A percentile compares a stretch with the other conserved stretches of the same genome.
These are phyloP conservation scores for Fusarium anthophilum DNA, from an alignment of 2,329 filamentous ascomycete genomes.

Conservation along the genomic window DNA sequence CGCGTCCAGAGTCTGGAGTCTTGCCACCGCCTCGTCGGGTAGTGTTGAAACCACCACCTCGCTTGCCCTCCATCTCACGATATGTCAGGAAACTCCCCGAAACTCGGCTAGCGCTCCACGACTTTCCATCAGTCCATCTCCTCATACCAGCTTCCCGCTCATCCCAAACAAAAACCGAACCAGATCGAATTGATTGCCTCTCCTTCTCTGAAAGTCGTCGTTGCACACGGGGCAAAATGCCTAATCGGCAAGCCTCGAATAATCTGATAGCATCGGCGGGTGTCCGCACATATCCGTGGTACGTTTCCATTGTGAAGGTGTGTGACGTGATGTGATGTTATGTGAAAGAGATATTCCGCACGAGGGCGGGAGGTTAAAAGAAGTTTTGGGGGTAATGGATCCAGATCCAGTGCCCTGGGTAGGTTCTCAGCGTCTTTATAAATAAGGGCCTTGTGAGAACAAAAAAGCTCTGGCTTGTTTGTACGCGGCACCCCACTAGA, in stretches of 20 bases:
- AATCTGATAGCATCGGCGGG: slow-evolving; percentile 96
- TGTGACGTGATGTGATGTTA: slow-evolving; percentile 31
- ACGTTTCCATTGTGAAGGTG: slow-evolving; percentile 83
- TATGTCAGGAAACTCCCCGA: slow-evolving; percentile 98
- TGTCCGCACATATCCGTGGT: slow-evolving; percentile 94
- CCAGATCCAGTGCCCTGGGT: slow-evolving; percentile 27
- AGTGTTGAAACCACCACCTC: slow-evolving; percentile 78
- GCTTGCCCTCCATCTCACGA: slow-evolving; percentile 98
- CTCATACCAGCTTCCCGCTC: slow-evolving; percentile 98
- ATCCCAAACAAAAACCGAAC: slow-evolving; percentile 99
- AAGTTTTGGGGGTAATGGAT: slow-evolving; percentile 25
- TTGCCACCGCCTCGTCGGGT: slow-evolving; percentile 70
- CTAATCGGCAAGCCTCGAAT: slow-evolving; percentile 95
- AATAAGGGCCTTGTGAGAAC: slow-evolving; percentile 32
- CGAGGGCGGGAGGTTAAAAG: slow-evolving; percentile 24
- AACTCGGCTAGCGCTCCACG: slow-evolving; percentile 97
- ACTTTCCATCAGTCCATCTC: slow-evolving; percentile 98
- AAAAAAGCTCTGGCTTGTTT: slow-evolving; percentile 40
- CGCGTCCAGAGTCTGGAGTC: slow-evolving; percentile 83
- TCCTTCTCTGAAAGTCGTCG: slow-evolving; percentile 95
- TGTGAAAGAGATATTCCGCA: slow-evolving; percentile 21
- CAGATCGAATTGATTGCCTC: slow-evolving; percentile 92
- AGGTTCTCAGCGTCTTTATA: slow-evolving; percentile 36
- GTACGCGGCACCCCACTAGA: slow-evolving; percentile 43
- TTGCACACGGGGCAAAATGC: slow-evolving; percentile 90